Evolutionary conservation across 495 filamentous ascomycete species (phyloP).

Genomic region (Evernia prunastri): DNA sequence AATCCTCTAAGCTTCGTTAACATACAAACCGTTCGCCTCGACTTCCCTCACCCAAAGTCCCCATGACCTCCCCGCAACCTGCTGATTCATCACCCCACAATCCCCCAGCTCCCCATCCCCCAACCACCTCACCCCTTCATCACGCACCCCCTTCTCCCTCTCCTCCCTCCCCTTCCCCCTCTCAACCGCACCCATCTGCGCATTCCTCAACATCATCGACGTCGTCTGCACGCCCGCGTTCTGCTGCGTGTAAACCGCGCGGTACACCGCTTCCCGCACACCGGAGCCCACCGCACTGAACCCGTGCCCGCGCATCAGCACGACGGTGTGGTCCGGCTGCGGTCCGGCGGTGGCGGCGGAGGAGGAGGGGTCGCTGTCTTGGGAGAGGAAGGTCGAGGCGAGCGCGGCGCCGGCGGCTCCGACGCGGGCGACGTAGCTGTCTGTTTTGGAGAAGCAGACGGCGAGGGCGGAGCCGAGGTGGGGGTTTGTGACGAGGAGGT

Average conservation of each 20-base stretch:
- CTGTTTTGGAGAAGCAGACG: neutral
- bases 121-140: neutral
- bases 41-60: neutral
- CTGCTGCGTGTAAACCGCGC: conserved; percentile 41
- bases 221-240: conserved; percentile 40
- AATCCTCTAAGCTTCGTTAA: neutral
- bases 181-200: neutral
- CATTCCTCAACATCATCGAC: conserved; percentile 22
- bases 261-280: conserved; percentile 38
- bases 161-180: conserved; percentile 3
- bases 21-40: neutral
- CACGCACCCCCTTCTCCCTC: neutral
- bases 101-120: conserved; percentile 3
- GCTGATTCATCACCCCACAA: neutral
- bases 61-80: neutral
- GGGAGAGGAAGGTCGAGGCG: neutral
- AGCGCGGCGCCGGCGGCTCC: neutral
- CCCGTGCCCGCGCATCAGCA: conserved; percentile 46
- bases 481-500: neutral
- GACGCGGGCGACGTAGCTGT: neutral
- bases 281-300: conserved; percentile 36
- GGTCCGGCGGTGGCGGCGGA: neutral
- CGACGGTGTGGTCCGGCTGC: conserved; percentile 24
- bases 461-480: neutral
- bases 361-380: neutral